Conservation (phyloP, 257 asterid genomes). For the Nicotiana sylvestris region DNA sequence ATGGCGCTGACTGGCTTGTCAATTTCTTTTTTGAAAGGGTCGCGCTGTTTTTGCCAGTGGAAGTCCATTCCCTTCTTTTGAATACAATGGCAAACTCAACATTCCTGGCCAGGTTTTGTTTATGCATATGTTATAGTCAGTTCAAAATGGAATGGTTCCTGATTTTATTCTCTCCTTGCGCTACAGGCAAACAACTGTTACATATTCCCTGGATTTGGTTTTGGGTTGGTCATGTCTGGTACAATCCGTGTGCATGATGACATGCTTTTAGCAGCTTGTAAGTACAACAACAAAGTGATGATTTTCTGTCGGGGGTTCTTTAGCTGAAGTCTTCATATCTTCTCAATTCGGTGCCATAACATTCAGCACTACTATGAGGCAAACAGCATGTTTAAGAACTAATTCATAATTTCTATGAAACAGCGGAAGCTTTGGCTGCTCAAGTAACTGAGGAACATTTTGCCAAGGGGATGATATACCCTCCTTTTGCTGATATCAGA, state of each 20-base stretch:
- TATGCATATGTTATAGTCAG: slow-evolving; percentile 1
- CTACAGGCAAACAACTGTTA: slow-evolving; percentile 93
- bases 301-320: not conserved
- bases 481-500: slow-evolving; percentile 72
- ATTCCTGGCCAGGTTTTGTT: slow-evolving; percentile 83
- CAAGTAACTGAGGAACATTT: slow-evolving; percentile 89
- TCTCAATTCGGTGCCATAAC: not conserved
- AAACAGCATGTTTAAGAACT: not conserved
- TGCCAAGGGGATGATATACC: slow-evolving; percentile 90
- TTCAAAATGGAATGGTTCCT: not conserved
- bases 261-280: slow-evolving; percentile 98
- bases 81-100: slow-evolving; percentile 51
- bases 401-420: slow-evolving; percentile 15
- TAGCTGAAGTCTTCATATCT: not conserved
- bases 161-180: not conserved
- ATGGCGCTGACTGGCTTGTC: not conserved
- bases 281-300: slow-evolving; percentile 23
- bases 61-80: slow-evolving; percentile 91
- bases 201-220: slow-evolving; percentile 93
- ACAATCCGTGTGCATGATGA: slow-evolving; percentile 95
- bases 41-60: slow-evolving; percentile 90
- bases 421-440: slow-evolving; percentile 97
- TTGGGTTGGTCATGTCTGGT: slow-evolving; percentile 92
- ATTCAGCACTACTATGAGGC: not conserved
- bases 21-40: slow-evolving; percentile 43